phyloP scores from a whole-genome alignment of 169 alveolate genomes.

The Eimeria acervulina region DNA sequence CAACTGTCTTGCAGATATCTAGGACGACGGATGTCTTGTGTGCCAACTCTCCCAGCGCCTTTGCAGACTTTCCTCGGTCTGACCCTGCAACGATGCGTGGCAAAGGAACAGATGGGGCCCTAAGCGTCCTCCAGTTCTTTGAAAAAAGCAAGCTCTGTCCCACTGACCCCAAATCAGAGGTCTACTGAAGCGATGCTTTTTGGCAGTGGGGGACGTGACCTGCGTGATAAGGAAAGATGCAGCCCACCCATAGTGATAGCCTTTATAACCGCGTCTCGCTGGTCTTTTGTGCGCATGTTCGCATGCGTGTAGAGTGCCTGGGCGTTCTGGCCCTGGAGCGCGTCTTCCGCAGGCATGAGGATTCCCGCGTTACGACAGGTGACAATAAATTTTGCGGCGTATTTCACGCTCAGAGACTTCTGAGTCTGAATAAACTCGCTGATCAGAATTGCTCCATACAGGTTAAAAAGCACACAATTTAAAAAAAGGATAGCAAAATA shows the following conservation, averaged over 20 bases:
- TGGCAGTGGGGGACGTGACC: not conserved
- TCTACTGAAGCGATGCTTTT: not conserved
- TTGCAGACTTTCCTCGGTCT: slow-evolving; percentile 63
- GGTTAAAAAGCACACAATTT: slow-evolving; percentile 64
- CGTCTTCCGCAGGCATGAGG: slow-evolving; percentile 79
- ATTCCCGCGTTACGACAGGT: slow-evolving; percentile 78
- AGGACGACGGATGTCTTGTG: slow-evolving; percentile 58
- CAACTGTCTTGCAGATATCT: slow-evolving; percentile 76
- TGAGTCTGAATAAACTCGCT: slow-evolving; percentile 64
- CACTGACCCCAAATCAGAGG: not conserved
- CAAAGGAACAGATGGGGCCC: not conserved
- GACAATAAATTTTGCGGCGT: slow-evolving; percentile 63
- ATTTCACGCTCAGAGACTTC: slow-evolving; percentile 28
- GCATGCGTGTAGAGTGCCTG: slow-evolving; percentile 51
- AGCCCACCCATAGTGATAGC: slow-evolving; percentile 38
- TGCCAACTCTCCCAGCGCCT: slow-evolving; percentile 69
- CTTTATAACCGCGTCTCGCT: slow-evolving; percentile 53
- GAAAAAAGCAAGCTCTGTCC: not conserved
- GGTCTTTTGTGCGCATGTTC: slow-evolving; percentile 49
- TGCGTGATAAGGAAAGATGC: not conserved
- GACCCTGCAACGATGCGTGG: slow-evolving; percentile 52
- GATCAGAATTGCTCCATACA: slow-evolving; percentile 80
- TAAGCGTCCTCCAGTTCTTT: not conserved
- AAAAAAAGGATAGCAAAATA: slow-evolving; percentile 39
- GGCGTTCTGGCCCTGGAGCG: slow-evolving; percentile 66